These are phyloP conservation scores for Castanospermum australe DNA, from an alignment of 306 rosid genomes.

Conservation along the genomic window DNA sequence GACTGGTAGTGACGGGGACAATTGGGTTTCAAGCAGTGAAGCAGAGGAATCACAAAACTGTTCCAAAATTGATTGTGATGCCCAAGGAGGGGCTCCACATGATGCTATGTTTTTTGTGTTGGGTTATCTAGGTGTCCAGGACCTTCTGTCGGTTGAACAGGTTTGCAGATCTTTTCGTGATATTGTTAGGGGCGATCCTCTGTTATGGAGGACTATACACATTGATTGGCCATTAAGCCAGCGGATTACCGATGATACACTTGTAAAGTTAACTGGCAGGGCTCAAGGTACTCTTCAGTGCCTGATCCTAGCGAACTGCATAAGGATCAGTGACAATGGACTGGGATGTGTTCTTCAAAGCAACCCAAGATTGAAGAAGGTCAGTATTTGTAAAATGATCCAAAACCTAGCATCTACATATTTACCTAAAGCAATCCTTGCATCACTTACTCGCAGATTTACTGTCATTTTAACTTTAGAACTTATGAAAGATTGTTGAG, in stretches of 20 bases:
- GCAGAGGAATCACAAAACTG: constrained; percentile 18
- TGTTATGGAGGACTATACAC: constrained; percentile 60
- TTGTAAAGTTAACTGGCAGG: constrained; percentile 54
- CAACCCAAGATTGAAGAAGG: constrained; percentile 61
- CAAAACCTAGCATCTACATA: neutral
- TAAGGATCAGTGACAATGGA: constrained; percentile 53
- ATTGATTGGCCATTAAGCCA: constrained; percentile 47
- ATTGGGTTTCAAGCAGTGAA: constrained; percentile 22
- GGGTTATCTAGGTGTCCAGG: constrained; percentile 52
- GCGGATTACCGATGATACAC: constrained; percentile 47
- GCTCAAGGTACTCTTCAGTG: constrained; percentile 64
- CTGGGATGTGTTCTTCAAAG: constrained; percentile 47
- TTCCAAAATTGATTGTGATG: neutral
- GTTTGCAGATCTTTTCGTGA: constrained; percentile 60
- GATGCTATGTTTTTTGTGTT: constrained; percentile 56
- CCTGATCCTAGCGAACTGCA: constrained; percentile 54
- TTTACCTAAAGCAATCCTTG: neutral
- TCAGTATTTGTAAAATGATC: constrained; percentile 23
- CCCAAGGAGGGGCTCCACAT: constrained; percentile 53
- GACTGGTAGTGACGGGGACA: constrained; percentile 17
- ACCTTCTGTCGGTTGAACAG: constrained; percentile 59
- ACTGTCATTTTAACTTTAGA: neutral
- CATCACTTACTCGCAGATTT: neutral
- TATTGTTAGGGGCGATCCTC: constrained; percentile 48
- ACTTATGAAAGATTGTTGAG: neutral